A percentile compares a stretch with the other conserved stretches of the same genome.
These are phyloP conservation scores for Dendryphion nanum DNA, from an alignment of 2,329 filamentous ascomycete species.

Conservation along the genomic window DNA sequence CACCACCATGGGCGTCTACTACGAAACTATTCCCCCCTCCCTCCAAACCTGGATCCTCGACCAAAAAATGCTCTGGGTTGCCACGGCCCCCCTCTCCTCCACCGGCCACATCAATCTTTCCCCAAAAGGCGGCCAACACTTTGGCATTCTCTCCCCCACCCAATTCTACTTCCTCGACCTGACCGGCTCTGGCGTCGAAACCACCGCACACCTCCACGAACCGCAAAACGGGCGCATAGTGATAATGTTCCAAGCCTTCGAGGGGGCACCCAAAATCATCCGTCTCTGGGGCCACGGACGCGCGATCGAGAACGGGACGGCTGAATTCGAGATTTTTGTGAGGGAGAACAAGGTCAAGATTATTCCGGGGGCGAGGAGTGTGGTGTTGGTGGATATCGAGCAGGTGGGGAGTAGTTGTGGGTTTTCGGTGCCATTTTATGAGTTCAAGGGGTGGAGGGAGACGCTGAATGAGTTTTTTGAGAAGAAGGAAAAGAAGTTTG, in stretches of 20 bases:
- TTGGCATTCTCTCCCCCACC: constrained; percentile 40
- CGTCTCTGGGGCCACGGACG: constrained; percentile 43
- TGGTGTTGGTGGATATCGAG: constrained; percentile 44
- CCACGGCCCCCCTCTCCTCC: constrained; percentile 41
- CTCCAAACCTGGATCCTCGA: constrained; percentile 43
- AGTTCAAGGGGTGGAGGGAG: constrained; percentile 41
- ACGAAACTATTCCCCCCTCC: constrained; percentile 42
- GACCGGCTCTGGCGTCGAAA: constrained; percentile 45
- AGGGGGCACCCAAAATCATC: constrained; percentile 43
- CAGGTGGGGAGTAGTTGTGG: constrained; percentile 46
- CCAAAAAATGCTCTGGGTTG: constrained; percentile 47
- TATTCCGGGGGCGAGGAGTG: constrained; percentile 39
- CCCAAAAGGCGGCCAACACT: constrained; percentile 45
- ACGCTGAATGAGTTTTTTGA: constrained; percentile 43
- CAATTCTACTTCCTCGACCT: constrained; percentile 49
- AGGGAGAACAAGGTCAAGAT: constrained; percentile 30
- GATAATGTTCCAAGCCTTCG: constrained; percentile 44
- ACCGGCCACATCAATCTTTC: constrained; percentile 47
- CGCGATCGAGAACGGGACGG: constrained; percentile 38
- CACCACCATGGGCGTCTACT: constrained; percentile 43
- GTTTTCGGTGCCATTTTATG: constrained; percentile 45
- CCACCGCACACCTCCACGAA: constrained; percentile 44
- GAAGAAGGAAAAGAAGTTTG: constrained; percentile 38
- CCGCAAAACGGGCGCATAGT: constrained; percentile 43
- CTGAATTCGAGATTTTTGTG: constrained; percentile 36